Conservation (phyloP, 345 rosid species). For the Salix koriyanagi region DNA sequence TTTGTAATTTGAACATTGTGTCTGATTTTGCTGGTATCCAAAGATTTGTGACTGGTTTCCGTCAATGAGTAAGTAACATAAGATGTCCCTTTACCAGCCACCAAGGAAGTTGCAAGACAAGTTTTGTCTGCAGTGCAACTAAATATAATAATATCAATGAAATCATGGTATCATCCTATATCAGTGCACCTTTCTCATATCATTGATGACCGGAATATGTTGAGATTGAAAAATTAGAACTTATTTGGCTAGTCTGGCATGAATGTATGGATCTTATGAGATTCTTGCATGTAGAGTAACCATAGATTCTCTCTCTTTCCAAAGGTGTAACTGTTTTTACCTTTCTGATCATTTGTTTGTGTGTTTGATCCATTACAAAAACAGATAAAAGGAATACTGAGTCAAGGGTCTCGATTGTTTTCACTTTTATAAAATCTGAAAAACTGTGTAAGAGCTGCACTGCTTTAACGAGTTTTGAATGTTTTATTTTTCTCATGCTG, state of each 20-base stretch:
- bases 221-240: background rate
- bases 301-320: background rate
- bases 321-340: background rate
- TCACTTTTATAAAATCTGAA: background rate
- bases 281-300: background rate
- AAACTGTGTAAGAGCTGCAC: background rate
- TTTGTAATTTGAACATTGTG: conserved; percentile 46
- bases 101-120: background rate
- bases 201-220: background rate
- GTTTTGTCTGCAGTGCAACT: background rate
- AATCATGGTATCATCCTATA: background rate
- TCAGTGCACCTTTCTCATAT: background rate
- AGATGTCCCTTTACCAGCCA: background rate
- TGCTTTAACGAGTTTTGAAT: background rate
- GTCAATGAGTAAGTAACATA: conserved; percentile 7
- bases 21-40: conserved; percentile 68
- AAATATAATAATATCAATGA: background rate
- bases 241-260: background rate
- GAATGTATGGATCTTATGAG: background rate
- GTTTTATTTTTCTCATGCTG: background rate
- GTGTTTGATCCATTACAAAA: background rate
- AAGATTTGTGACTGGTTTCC: conserved; percentile 66
- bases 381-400: background rate
- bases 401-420: background rate
- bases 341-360: no score